Evolutionary conservation across 225 moss, liverwort and hornwort species (phyloP), one percentile per base, ranked within the genome.

Genomic region (Takakia lepidozioides): DNA sequence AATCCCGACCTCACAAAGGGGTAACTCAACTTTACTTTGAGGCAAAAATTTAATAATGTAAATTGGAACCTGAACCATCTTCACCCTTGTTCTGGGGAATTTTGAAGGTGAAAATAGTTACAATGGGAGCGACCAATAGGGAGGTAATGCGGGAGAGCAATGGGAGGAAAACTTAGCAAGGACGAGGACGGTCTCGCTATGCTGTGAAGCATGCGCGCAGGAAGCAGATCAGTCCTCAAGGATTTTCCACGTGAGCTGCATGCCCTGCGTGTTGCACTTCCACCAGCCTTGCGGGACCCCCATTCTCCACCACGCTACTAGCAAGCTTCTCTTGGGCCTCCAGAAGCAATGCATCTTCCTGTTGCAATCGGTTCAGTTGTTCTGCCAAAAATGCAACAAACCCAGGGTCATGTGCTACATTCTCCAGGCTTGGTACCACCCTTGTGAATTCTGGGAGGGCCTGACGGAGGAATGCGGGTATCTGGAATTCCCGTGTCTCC

Each of bases 221-320:
- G 2, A 75, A 63, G 15, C 71, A 84, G 8, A 86, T 58, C 25
- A 93, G 52, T 54, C 50, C 64, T 58, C 83, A 53, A 2, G 93
- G 81, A 29, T 71, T 86, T 56, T 93, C 93, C 18, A 86, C 43
- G 23, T 83, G 81, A 27, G 86, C 76, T 17, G 85, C 83, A 55
- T 93, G 93, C 3, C 93, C 93, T 24, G 72, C 73, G 11, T 56
- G 71, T 58, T 76, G 76, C 1, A 93, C 52, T 28, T 78, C 72
- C 1, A 46, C 67, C 19, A 61, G 38, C n/a, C 60, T 60, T 1
- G 66, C 66, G 11, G 41, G 8, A 1, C 48, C 43, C 9, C 7
- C 29, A 1, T 10, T 25, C 10, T 24, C 20, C 8, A 5, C 15
- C 22, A 27, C 49, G 52, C 21, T 51, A 17, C 26, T 27, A 5